Conservation (phyloP, 192 early-diverging fungal genomes). For the Rhizoclosmatium globosum region DNA sequence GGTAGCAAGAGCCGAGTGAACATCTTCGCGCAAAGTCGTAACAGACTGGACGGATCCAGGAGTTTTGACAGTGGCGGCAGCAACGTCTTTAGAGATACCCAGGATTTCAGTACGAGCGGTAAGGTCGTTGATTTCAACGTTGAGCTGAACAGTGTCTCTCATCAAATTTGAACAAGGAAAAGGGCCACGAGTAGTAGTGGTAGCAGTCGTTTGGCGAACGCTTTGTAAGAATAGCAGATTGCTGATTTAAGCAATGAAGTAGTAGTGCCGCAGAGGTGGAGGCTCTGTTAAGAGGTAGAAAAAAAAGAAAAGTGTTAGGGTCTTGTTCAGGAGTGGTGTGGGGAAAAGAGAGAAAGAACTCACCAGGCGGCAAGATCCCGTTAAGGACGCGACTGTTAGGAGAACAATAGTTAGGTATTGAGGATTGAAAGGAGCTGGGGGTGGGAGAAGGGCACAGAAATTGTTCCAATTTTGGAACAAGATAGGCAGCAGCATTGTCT, state of each 20-base stretch:
- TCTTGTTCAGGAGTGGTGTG: not conserved
- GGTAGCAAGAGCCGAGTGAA: not conserved
- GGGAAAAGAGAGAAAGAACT: not conserved
- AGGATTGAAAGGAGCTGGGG: not conserved
- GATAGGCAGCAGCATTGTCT: not conserved
- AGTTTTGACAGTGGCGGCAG: not conserved
- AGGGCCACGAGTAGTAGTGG: not conserved
- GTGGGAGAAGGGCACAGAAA: not conserved
- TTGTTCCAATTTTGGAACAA: not conserved
- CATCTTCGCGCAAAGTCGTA: not conserved
- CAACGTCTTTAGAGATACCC: not conserved
- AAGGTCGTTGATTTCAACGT: conserved; percentile 18
- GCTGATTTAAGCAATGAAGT: not conserved
- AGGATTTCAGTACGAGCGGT: conserved; percentile 6
- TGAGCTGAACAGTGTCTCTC: conserved; percentile 18
- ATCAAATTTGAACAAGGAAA: conserved; percentile 16
- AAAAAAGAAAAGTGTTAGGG: not conserved
- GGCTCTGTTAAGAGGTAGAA: conserved; percentile 22
- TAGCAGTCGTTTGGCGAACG: not conserved
- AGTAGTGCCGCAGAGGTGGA: conserved; percentile 38
- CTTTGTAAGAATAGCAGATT: too few species aligned
- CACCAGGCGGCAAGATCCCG: conserved; percentile 39
- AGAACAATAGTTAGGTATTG: not conserved
- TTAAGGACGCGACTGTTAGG: conserved; percentile 16
- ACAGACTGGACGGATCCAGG: not conserved